Conservation (phyloP, 805 yeast species). For the Hanseniaspora singularis region DNA sequence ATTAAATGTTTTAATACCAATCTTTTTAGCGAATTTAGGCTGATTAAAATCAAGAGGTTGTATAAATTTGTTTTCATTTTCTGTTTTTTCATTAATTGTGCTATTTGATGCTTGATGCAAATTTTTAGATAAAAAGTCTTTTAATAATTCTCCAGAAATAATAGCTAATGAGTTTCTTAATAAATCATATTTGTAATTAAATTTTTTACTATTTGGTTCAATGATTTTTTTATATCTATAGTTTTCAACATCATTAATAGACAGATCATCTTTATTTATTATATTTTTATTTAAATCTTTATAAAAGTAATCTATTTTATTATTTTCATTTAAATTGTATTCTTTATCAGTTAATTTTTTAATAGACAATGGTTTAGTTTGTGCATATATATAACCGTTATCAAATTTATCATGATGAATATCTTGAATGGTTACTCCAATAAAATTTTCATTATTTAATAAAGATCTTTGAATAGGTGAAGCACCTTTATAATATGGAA, state of each 20-base stretch:
- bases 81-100: background rate
- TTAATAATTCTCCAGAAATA: background rate
- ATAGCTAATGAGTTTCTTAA: constrained; percentile 2
- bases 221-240: background rate
- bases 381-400: constrained; percentile 55
- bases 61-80: background rate
- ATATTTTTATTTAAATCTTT: background rate
- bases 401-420: constrained; percentile 82
- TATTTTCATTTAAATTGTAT: background rate
- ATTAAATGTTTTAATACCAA: background rate
- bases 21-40: constrained; percentile 1
- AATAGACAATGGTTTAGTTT: constrained; percentile 30
- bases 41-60: background rate
- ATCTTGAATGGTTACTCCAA: constrained; percentile 87
- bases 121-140: background rate
- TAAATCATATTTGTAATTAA: background rate
- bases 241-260: background rate
- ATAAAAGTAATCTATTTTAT: background rate
- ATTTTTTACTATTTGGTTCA: constrained; percentile 1
- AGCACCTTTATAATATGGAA: constrained; percentile 76
- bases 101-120: background rate
- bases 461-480: constrained; percentile 80
- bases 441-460: constrained; percentile 43
- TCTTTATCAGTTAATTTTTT: background rate
- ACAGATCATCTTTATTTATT: background rate